Evolutionary conservation across 1,284 basidiomycete genomes (phyloP).

Genomic region (Ceratobasidium sp.): DNA sequence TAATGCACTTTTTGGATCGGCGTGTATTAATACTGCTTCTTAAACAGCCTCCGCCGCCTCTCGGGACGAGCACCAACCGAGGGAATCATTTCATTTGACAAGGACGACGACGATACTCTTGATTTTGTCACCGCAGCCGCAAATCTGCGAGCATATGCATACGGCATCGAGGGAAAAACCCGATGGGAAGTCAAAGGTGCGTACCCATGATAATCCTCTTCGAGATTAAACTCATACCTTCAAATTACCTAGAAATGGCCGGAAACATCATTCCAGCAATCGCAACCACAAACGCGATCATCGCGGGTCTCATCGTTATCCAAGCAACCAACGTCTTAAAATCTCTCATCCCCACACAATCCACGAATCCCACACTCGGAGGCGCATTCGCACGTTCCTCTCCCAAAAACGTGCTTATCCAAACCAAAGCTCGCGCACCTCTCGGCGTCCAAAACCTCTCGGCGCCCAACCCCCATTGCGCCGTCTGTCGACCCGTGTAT

Average conservation of each 20-base stretch:
- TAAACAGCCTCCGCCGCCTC: constrained; percentile 78
- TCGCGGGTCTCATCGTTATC: constrained; percentile 93
- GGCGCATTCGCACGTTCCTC: constrained; percentile 55
- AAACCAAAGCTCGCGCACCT: constrained; percentile 80
- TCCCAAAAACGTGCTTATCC: constrained; percentile 75
- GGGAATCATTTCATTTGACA: constrained; percentile 91
- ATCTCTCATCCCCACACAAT: constrained; percentile 60
- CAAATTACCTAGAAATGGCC: constrained; percentile 85
- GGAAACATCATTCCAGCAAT: constrained; percentile 99
- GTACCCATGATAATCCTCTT: constrained; percentile 45
- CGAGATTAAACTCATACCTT: neutral
- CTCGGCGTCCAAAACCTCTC: constrained; percentile 74
- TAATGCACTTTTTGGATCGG: neutral
- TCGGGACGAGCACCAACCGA: constrained; percentile 81
- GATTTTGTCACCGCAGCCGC: constrained; percentile 97
- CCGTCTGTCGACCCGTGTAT: constrained; percentile 90
- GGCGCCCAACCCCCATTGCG: constrained; percentile 79
- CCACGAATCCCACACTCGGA: constrained; percentile 51
- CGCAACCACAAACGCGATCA: constrained; percentile 98
- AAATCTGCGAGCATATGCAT: constrained; percentile 91
- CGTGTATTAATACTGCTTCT: neutral
- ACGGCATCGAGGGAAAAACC: constrained; percentile 90
- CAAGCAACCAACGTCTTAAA: constrained; percentile 88
- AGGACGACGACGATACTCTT: constrained; percentile 96
- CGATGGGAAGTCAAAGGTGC: constrained; percentile 96